These are phyloP conservation scores for sunflower (Helianthus annuus) DNA, from an alignment of 129 eudicot genomes.

Conservation along the genomic window DNA sequence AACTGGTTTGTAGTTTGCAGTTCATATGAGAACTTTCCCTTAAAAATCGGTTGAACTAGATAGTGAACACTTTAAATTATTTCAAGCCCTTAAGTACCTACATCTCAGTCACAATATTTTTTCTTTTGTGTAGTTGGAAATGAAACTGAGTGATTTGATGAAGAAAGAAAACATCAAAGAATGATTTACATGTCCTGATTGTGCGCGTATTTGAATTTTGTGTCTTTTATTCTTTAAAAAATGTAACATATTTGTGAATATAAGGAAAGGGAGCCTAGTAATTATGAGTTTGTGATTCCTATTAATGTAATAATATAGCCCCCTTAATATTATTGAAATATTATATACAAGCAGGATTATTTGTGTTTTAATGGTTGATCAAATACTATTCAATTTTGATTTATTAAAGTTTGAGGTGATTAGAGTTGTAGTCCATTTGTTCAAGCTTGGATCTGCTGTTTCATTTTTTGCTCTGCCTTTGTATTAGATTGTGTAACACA, in stretches of 20 bases:
- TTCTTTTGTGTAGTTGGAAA: slow-evolving; percentile 7
- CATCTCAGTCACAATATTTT: neutral
- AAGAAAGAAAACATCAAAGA: slow-evolving; percentile 6
- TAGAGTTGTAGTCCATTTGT: neutral
- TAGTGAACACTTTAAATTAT: neutral
- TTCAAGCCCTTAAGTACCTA: neutral
- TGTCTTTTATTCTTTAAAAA: slow-evolving; percentile 25
- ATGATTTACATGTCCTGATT: neutral
- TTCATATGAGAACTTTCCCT: neutral
- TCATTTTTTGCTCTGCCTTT: neutral
- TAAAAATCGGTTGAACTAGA: neutral
- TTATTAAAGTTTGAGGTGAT: neutral
- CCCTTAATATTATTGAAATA: slow-evolving; percentile 7
- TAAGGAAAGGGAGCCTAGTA: slow-evolving; percentile 21
- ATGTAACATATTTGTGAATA: slow-evolving; percentile 36
- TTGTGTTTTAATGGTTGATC: neutral
- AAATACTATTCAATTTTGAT: neutral
- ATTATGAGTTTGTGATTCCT: slow-evolving; percentile 25
- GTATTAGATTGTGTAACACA: neutral
- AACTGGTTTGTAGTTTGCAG: neutral
- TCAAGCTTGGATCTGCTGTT: neutral
- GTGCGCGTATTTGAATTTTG: neutral
- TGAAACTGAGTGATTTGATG: slow-evolving; percentile 17
- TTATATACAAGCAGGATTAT: slow-evolving; percentile 15
- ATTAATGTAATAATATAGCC: slow-evolving; percentile 17